A percentile compares a stretch with the other conserved stretches of the same genome.
Evolutionary conservation across 371 early-diverging fungal species (phyloP).

Genomic region (Circinella umbellata): DNA sequence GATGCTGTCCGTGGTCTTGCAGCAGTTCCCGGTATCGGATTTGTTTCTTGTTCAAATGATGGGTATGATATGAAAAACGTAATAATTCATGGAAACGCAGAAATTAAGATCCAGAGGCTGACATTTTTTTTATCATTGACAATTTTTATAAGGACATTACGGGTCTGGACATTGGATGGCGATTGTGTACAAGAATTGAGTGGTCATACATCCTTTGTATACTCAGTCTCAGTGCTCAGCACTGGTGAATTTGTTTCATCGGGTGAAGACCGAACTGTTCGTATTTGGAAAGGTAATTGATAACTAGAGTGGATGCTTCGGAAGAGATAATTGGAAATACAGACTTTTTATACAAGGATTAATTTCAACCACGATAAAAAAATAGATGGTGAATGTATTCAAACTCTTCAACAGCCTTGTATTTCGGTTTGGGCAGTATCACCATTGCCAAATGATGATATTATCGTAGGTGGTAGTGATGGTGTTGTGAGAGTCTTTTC

Average conservation of each 20-base stretch:
- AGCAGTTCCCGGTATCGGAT: constrained; percentile 64
- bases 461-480: constrained; percentile 90
- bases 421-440: constrained; percentile 92
- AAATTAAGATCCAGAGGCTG: not conserved
- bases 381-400: constrained; percentile 67
- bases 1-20: constrained; percentile 91
- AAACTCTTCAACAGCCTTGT: constrained; percentile 88
- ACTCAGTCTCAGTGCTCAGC: constrained; percentile 73
- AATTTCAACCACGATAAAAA: not conserved
- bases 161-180: constrained; percentile 83
- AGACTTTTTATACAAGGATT: not conserved
- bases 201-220: constrained; percentile 95
- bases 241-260: constrained; percentile 86
- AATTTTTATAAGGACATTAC: constrained; percentile 59
- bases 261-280: constrained; percentile 93
- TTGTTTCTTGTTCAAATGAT: constrained; percentile 92
- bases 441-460: constrained; percentile 82
- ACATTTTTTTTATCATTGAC: not conserved
- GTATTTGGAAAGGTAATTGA: constrained; percentile 82
- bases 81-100: too few relatives aligned
- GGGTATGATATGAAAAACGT: constrained; percentile 46
- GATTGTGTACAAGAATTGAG: constrained; percentile 76
- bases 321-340: too few relatives aligned
- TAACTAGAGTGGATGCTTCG: too few relatives aligned
- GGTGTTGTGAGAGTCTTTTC: constrained; percentile 85